phyloP scores from a whole-genome alignment of 2,329 filamentous ascomycete genomes.

The Coniosporium tulheliwenetii region DNA sequence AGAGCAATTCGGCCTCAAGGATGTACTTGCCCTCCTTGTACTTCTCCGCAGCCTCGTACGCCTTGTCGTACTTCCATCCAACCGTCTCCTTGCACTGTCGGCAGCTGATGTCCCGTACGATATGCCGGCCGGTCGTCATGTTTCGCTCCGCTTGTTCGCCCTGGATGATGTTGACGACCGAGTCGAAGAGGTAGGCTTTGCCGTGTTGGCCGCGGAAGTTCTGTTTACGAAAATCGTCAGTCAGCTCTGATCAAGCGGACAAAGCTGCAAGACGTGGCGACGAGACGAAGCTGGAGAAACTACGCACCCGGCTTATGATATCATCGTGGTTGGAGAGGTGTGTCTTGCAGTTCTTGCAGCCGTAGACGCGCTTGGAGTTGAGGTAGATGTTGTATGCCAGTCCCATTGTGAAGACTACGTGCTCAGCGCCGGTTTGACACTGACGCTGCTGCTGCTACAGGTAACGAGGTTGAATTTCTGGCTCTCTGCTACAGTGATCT shows the following conservation, averaged over 20 bases:
- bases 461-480: too few species aligned
- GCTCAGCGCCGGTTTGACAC: too few species aligned
- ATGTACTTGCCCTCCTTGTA: constrained; percentile 99
- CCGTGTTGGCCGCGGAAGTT: constrained; percentile 98
- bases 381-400: constrained; percentile 10
- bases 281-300: not conserved
- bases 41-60: constrained; percentile 80
- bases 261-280: not conserved
- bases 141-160: constrained; percentile 82
- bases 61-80: constrained; percentile 98
- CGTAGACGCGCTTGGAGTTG: constrained; percentile 8
- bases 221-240: constrained; percentile 28
- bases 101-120: constrained; percentile 87
- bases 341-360: constrained; percentile 72
- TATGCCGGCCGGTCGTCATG: constrained; percentile 93
- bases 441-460: too few species aligned
- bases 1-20: constrained; percentile 78
- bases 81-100: constrained; percentile 83
- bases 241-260: not conserved
- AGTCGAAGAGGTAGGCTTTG: constrained; percentile 93
- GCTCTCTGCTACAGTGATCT: too few species aligned
- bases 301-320: constrained; percentile 75
- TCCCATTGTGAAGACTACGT: constrained; percentile 4
- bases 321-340: constrained; percentile 92
- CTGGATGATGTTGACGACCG: constrained; percentile 76